Evolutionary conservation across 352 stramenopile species (phyloP).

Genomic region (Pythium myriotylum): DNA sequence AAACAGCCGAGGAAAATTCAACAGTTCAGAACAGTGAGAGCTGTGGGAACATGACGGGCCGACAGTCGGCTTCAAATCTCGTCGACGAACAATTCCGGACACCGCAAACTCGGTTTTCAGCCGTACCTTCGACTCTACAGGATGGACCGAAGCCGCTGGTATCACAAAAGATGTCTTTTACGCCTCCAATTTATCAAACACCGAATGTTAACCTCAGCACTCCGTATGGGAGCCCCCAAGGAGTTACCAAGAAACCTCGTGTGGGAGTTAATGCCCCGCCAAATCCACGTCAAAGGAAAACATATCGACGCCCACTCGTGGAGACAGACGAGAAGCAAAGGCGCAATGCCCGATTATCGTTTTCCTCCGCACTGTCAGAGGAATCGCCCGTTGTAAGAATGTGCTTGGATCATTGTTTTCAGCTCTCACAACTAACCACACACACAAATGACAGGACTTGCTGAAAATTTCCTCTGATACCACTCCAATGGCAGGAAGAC

Average conservation of each 20-base stretch:
- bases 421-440: no score
- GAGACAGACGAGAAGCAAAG: slow-evolving; percentile 61
- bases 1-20: slow-evolving; percentile 9
- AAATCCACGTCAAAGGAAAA: slow-evolving; percentile 44
- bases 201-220: slow-evolving; percentile 16
- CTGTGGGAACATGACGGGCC: neutral
- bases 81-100: slow-evolving; percentile 22
- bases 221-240: slow-evolving; percentile 24
- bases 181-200: slow-evolving; percentile 15
- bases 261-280: slow-evolving; percentile 37
- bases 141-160: neutral
- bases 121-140: slow-evolving; percentile 8
- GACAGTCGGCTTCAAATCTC: neutral
- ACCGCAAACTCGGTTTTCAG: slow-evolving; percentile 11
- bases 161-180: slow-evolving; percentile 4
- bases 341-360: slow-evolving; percentile 56
- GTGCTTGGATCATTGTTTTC: no score
- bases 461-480: slow-evolving; percentile 15
- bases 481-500: slow-evolving; percentile 14
- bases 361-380: slow-evolving; percentile 59
- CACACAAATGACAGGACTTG: no score
- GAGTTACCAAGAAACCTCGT: slow-evolving; percentile 61
- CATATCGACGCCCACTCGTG: slow-evolving; percentile 48
- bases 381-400: slow-evolving; percentile 51
- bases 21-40: neutral